Evolutionary conservation across 2,329 filamentous ascomycete genomes (phyloP).

Genomic region (Plectosphaerella plurivora): DNA sequence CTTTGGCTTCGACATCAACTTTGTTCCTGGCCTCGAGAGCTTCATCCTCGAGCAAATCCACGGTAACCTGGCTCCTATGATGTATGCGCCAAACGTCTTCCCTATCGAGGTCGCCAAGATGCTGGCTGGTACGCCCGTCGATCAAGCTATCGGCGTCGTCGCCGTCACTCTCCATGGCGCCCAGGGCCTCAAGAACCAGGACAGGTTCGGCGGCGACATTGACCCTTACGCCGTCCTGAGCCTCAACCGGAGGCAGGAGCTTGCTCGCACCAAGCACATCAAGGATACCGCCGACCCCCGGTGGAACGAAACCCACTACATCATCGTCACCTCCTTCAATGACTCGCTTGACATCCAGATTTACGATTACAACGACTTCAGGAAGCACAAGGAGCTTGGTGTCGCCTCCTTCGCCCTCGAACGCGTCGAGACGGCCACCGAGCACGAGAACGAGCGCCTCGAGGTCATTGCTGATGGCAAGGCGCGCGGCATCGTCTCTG

Average conservation of each 20-base stretch:
- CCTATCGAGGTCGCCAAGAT: slow-evolving; percentile 98
- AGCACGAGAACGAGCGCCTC: slow-evolving; percentile 79
- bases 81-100: slow-evolving; percentile 97
- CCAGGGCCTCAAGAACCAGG: slow-evolving; percentile 87
- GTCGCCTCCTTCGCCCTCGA: slow-evolving; percentile 82
- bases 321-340: slow-evolving; percentile 87
- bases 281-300: slow-evolving; percentile 80
- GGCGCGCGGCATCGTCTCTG: slow-evolving; percentile 71
- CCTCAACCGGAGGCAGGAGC: slow-evolving; percentile 73
- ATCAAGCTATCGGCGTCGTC: slow-evolving; percentile 91
- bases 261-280: slow-evolving; percentile 86
- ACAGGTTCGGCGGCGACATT: slow-evolving; percentile 86
- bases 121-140: slow-evolving; percentile 88
- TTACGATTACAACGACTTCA: slow-evolving; percentile 91
- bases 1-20: slow-evolving; percentile 98
- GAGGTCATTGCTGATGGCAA: slow-evolving; percentile 84
- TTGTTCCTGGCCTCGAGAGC: slow-evolving; percentile 86
- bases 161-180: slow-evolving; percentile 89
- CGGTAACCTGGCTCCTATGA: slow-evolving; percentile 89
- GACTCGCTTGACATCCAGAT: slow-evolving; percentile 81
- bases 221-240: slow-evolving; percentile 87
- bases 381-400: slow-evolving; percentile 95
- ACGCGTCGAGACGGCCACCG: slow-evolving; percentile 68
- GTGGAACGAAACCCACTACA: slow-evolving; percentile 96
- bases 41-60: slow-evolving; percentile 98